phyloP scores from a whole-genome alignment of 208 protist species.

The Novymonas esmeraldas region DNA sequence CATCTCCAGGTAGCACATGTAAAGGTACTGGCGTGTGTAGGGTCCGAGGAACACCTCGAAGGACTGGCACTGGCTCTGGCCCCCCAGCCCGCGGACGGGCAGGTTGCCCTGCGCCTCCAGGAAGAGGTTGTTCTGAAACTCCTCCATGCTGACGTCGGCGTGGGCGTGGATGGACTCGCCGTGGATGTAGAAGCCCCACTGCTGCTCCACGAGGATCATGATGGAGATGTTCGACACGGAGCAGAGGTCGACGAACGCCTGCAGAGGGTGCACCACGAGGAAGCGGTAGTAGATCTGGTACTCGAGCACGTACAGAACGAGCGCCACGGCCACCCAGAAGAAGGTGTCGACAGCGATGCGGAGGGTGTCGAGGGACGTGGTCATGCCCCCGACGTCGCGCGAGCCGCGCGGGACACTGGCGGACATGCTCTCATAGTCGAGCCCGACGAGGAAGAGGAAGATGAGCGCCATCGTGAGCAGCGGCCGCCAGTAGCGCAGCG shows the following conservation, averaged over 20 bases:
- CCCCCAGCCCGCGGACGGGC: slow-evolving; percentile 79
- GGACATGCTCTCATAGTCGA: slow-evolving; percentile 56
- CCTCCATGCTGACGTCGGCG: slow-evolving; percentile 89
- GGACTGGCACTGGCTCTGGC: slow-evolving; percentile 77
- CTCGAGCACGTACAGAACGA: slow-evolving; percentile 73
- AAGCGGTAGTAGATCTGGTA: slow-evolving; percentile 88
- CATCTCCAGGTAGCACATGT: slow-evolving; percentile 76
- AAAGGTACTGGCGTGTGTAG: slow-evolving; percentile 82
- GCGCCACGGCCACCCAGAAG: slow-evolving; percentile 69
- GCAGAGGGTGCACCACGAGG: slow-evolving; percentile 79
- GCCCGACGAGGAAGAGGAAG: slow-evolving; percentile 67
- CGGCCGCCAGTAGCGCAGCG: slow-evolving; percentile 71
- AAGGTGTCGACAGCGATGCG: slow-evolving; percentile 81
- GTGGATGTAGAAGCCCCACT: slow-evolving; percentile 92
- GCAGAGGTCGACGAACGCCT: slow-evolving; percentile 89
- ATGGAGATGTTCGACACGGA: slow-evolving; percentile 92
- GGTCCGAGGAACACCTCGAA: slow-evolving; percentile 84
- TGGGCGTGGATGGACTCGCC: slow-evolving; percentile 88
- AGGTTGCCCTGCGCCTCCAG: slow-evolving; percentile 84
- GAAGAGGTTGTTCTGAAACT: slow-evolving; percentile 85
- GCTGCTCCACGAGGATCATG: slow-evolving; percentile 79
- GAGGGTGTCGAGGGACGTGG: slow-evolving; percentile 46
- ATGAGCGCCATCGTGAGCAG: slow-evolving; percentile 76
- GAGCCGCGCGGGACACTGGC: slow-evolving; percentile 43
- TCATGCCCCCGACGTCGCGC: slow-evolving; percentile 27